These are phyloP conservation scores for Ustilago sp. DNA, from an alignment of 1,284 basidiomycete species.

Conservation along the genomic window DNA sequence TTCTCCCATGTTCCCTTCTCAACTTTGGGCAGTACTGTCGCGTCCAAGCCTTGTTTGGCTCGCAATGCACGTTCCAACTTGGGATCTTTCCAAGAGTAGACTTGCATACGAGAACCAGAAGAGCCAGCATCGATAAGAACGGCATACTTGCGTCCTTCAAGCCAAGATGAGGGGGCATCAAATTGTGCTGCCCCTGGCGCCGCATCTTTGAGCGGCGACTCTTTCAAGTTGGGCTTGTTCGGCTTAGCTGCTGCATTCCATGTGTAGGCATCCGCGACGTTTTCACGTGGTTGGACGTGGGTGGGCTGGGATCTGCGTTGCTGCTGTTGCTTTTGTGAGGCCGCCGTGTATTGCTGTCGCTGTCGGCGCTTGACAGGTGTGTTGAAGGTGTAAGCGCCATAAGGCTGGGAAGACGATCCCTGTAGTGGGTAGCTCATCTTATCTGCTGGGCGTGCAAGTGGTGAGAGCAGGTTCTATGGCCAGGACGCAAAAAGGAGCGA, in stretches of 20 bases:
- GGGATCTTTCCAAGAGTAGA: conserved; percentile 95
- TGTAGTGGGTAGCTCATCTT: conserved; percentile 51
- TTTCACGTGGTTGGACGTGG: conserved; percentile 21
- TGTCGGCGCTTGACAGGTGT: conserved; percentile 36
- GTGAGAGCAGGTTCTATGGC: background rate
- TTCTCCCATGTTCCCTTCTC: conserved; percentile 89
- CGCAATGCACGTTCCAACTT: conserved; percentile 72
- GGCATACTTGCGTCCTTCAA: conserved; percentile 75
- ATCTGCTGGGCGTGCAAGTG: background rate
- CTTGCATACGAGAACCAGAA: conserved; percentile 93
- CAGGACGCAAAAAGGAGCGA: background rate
- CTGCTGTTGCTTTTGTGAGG: conserved; percentile 8
- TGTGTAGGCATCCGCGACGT: conserved; percentile 43
- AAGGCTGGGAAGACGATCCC: conserved; percentile 47
- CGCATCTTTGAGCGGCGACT: conserved; percentile 46
- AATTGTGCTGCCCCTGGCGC: conserved; percentile 45
- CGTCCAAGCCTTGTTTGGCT: conserved; percentile 55
- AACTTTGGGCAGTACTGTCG: conserved; percentile 78
- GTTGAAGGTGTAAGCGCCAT: conserved; percentile 47
- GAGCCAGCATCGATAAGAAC: conserved; percentile 98
- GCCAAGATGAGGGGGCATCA: conserved; percentile 45
- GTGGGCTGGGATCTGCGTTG: conserved; percentile 14
- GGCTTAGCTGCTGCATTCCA: conserved; percentile 55
- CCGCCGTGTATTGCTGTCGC: conserved; percentile 7
- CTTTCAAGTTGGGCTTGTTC: conserved; percentile 29